These are phyloP conservation scores for Mucor irregularis DNA, from an alignment of 371 early-diverging fungal genomes.

Conservation along the genomic window DNA sequence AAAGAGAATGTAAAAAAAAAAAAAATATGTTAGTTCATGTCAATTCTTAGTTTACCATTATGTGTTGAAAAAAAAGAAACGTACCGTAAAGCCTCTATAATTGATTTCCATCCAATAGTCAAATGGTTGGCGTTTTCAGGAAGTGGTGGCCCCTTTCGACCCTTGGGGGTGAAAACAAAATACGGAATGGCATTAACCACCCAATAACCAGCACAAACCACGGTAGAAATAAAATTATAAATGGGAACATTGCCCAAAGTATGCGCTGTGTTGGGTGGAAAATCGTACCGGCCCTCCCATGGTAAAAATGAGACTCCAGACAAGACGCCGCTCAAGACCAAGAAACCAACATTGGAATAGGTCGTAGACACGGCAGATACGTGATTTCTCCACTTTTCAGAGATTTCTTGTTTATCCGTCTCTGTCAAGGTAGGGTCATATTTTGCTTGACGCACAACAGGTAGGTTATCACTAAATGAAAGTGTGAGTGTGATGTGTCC, in stretches of 20 bases:
- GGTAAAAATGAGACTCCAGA: slow-evolving; percentile 39
- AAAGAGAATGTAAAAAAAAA: background rate
- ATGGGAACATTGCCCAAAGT: slow-evolving; percentile 44
- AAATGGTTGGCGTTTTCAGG: slow-evolving; percentile 29
- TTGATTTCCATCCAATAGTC: slow-evolving; percentile 41
- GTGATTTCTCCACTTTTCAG: slow-evolving; percentile 48
- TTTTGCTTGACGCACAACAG: slow-evolving; percentile 40
- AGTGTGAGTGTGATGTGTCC: too few relatives aligned
- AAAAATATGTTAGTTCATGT: background rate
- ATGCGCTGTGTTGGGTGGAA: slow-evolving; percentile 16
- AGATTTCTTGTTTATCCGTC: slow-evolving; percentile 20
- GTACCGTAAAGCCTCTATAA: slow-evolving; percentile 7
- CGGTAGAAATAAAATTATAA: slow-evolving; percentile 43
- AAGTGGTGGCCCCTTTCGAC: slow-evolving; percentile 33
- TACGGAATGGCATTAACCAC: slow-evolving; percentile 40
- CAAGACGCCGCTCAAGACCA: slow-evolving; percentile 31
- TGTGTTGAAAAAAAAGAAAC: too few relatives aligned
- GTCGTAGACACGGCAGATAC: slow-evolving; percentile 45
- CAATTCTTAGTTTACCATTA: background rate
- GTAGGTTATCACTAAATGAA: slow-evolving; percentile 41
- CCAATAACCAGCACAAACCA: slow-evolving; percentile 40
- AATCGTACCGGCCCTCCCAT: slow-evolving; percentile 31
- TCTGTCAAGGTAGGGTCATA: slow-evolving; percentile 19
- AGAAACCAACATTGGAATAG: slow-evolving; percentile 44
- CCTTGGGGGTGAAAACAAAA: slow-evolving; percentile 31